Conservation (phyloP, 805 yeast species). For the Metschnikowia chrysomelidarum region DNA sequence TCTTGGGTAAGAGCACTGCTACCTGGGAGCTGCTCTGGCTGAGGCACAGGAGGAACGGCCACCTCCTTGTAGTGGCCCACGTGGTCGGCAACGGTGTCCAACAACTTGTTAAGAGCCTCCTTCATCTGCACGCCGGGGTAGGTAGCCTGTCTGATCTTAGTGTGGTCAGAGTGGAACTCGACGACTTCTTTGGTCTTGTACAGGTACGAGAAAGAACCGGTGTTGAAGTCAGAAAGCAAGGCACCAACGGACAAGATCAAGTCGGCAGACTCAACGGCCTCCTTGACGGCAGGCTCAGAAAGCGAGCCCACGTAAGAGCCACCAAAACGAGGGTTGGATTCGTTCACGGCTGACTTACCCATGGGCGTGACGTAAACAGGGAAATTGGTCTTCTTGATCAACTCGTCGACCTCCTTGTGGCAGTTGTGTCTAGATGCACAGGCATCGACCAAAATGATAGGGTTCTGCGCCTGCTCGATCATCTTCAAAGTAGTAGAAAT, state of each 20-base stretch:
- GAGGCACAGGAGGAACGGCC: slow-evolving; percentile 53
- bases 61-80: slow-evolving; percentile 47
- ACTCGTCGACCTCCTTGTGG: slow-evolving; percentile 56
- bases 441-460: slow-evolving; percentile 80
- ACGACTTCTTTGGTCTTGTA: slow-evolving; percentile 72
- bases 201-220: slow-evolving; percentile 80
- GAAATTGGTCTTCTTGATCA: slow-evolving; percentile 68
- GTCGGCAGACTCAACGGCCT: slow-evolving; percentile 71
- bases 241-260: slow-evolving; percentile 79
- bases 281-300: slow-evolving; percentile 68
- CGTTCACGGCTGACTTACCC: slow-evolving; percentile 83
- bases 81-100: slow-evolving; percentile 36
- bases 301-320: slow-evolving; percentile 87
- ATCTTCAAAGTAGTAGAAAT: slow-evolving; percentile 48
- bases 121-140: slow-evolving; percentile 76
- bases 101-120: slow-evolving; percentile 31
- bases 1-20: slow-evolving; percentile 22
- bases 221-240: slow-evolving; percentile 82
- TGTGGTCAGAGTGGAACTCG: slow-evolving; percentile 77
- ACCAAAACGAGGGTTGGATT: slow-evolving; percentile 54
- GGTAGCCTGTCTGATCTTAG: slow-evolving; percentile 65
- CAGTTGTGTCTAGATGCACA: slow-evolving; percentile 80
- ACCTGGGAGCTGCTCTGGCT: slow-evolving; percentile 44
- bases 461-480: slow-evolving; percentile 60
- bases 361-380: slow-evolving; percentile 85